Evolutionary conservation across 1,139 yeast species (phyloP), one percentile per base, ranked within the genome.

Genomic region (Saccharomycopsis hybrid): DNA sequence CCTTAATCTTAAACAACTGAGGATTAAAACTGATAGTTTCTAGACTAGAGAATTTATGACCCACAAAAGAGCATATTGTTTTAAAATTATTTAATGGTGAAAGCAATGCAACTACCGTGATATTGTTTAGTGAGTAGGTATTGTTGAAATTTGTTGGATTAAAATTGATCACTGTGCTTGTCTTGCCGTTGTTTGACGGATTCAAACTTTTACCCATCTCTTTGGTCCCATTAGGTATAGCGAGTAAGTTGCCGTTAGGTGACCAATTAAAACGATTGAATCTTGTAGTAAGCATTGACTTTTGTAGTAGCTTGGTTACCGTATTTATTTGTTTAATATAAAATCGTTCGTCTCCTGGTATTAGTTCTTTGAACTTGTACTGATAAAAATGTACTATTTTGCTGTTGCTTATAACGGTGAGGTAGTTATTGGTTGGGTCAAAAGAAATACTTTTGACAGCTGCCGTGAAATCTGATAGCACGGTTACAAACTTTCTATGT

Each of bases 11-110:
- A 55, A 63, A 75, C 5, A 76, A 59, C 7, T 63, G 62, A 2
- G 87, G 85, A 50, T 75, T 77, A 59, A 77, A 80, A 50, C 66
- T 65, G 13, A 78, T 77, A 3, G 78, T 77, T 55, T 76, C 78
- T 53, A 86, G 80, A 13, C 69, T 65, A 24, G 61, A 64, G 45
- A 77, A 68, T 32, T 76, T 75, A 48, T 82, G 85, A 28, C 87
- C 85, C 11, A 80, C 79, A 35, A 81, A 62, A 32, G 80, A 74
- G 4, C 68, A 25, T 3, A 43, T 66, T 46, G 73, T 67, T 35
- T 70, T 70, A 77, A 82, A 80, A 43, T 59, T 59, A 38, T 61
- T 58, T 13, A 60, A 58, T 8, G 54, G 48, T 2, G 52, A 46
- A 2, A 46, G 13, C 48, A 53, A 40, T 5, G 52, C 52, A 3